phyloP scores from a whole-genome alignment of 768 basidiomycete genomes.

The Auriscalpium microsporum region DNA sequence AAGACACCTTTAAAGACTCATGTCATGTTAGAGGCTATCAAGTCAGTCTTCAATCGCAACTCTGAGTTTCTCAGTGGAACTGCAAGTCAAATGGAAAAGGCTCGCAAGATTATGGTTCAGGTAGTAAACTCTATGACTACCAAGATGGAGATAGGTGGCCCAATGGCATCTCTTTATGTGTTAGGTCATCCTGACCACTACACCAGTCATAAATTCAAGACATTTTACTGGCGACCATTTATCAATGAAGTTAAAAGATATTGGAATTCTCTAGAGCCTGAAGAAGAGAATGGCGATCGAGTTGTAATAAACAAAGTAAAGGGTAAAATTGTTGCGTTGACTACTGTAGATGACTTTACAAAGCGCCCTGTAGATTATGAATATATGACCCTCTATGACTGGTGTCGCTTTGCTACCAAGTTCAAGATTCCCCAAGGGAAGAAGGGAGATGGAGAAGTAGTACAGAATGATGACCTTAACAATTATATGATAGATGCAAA shows the following conservation, averaged over 20 bases:
- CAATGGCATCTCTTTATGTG: conserved; percentile 29
- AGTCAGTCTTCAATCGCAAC: conserved; percentile 17
- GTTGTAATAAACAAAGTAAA: conserved; percentile 13
- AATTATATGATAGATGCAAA: neutral
- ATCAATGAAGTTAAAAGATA: conserved; percentile 16
- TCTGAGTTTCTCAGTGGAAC: conserved; percentile 14
- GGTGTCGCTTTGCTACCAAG: conserved; percentile 1
- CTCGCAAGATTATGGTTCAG: conserved; percentile 25
- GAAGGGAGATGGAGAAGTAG: neutral
- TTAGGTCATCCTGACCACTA: conserved; percentile 32
- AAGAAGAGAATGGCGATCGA: conserved; percentile 1
- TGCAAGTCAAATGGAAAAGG: conserved; percentile 9
- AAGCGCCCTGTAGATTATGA: conserved; percentile 16
- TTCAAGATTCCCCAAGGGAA: neutral
- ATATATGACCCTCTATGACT: conserved; percentile 23
- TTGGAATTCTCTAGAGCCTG: conserved; percentile 7
- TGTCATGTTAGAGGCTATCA: conserved; percentile 27
- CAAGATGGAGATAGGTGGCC: conserved; percentile 30
- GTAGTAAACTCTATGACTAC: conserved; percentile 30
- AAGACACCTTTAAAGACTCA: conserved; percentile 33
- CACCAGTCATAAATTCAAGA: conserved; percentile 26
- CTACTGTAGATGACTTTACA: conserved; percentile 27
- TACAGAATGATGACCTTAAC: too few relatives aligned
- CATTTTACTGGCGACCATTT: conserved; percentile 27
- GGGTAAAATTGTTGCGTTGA: conserved; percentile 14